Percentiles rank a stretch among this genome's conserved stretches.
Conservation (phyloP, 169 alveolate species). For the Eimeria acervulina region DNA sequence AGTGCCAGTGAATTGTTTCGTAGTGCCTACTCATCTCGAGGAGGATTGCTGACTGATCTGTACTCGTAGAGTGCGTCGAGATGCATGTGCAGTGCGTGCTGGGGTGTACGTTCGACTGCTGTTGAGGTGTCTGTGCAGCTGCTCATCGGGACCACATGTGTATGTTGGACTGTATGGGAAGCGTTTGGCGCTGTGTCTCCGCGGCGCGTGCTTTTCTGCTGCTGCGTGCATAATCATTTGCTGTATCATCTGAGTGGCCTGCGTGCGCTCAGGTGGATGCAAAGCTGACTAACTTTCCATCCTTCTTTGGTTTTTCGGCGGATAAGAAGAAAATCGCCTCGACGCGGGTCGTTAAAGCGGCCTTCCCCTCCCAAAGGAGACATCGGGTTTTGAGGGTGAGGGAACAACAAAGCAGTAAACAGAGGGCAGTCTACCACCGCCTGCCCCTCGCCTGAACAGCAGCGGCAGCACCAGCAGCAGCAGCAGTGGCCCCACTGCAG, state of each 20-base stretch:
- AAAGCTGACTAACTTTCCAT: constrained; percentile 78
- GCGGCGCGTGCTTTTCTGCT: not conserved
- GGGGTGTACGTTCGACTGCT: not conserved
- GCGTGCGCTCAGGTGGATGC: not conserved
- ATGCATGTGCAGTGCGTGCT: not conserved
- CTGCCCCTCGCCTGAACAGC: constrained; percentile 78
- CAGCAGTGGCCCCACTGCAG: not conserved
- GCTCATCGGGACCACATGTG: not conserved
- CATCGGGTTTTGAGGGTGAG: constrained; percentile 86
- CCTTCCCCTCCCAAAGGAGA: constrained; percentile 66
- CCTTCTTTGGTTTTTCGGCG: constrained; percentile 83
- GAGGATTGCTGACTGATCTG: not conserved
- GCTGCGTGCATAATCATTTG: not conserved
- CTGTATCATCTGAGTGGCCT: not conserved
- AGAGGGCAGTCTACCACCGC: constrained; percentile 86
- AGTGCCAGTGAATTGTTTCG: not conserved
- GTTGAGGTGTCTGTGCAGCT: not conserved
- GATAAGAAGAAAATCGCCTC: constrained; percentile 88
- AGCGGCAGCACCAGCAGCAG: not conserved
- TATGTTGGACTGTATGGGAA: not conserved
- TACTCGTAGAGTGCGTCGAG: not conserved
- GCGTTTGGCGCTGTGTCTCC: not conserved
- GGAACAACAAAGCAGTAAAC: constrained; percentile 87
- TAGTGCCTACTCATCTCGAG: not conserved
- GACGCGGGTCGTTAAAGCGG: constrained; percentile 83